A percentile compares a stretch with the other conserved stretches of the same genome.
These are phyloP conservation scores for Coemansia sp. DNA, from an alignment of 371 early-diverging fungal genomes.

Conservation along the genomic window DNA sequence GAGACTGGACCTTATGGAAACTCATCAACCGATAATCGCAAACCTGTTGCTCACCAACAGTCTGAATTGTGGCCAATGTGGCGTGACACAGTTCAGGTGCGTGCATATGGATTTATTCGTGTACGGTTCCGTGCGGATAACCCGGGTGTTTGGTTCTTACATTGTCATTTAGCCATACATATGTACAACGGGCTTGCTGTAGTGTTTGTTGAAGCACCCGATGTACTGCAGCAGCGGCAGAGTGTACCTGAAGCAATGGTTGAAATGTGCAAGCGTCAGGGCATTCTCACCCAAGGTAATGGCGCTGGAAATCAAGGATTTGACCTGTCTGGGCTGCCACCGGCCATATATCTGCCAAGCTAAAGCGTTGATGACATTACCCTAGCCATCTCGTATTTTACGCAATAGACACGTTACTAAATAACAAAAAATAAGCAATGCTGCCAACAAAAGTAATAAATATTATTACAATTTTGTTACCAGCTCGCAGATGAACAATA, in stretches of 20 bases:
- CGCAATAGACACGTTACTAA: no score
- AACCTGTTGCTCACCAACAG: slow-evolving; percentile 5
- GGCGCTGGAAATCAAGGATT: not conserved
- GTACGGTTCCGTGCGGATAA: slow-evolving; percentile 71
- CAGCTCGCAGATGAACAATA: no score
- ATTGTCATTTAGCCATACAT: slow-evolving; percentile 82
- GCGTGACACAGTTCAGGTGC: slow-evolving; percentile 65
- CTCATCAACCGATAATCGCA: slow-evolving; percentile 7
- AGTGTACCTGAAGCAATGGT: slow-evolving; percentile 51
- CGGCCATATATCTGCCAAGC: not conserved
- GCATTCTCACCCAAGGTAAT: not conserved
- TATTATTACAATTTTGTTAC: no score
- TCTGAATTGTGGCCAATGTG: slow-evolving; percentile 56
- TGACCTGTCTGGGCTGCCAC: not conserved
- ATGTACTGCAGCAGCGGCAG: slow-evolving; percentile 53
- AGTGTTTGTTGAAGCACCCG: slow-evolving; percentile 68
- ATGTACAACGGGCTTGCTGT: slow-evolving; percentile 60
- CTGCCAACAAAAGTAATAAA: no score
- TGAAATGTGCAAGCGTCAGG: slow-evolving; percentile 20
- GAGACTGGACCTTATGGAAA: slow-evolving; percentile 49
- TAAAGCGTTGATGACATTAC: no score
- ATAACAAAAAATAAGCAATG: no score
- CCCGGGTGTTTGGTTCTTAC: slow-evolving; percentile 75
- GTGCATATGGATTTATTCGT: slow-evolving; percentile 56
- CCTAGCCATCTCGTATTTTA: no score